Percentiles rank a stretch among this genome's conserved stretches.
Conservation (phyloP, 768 basidiomycete genomes). For the Dioszegia crocea region DNA sequence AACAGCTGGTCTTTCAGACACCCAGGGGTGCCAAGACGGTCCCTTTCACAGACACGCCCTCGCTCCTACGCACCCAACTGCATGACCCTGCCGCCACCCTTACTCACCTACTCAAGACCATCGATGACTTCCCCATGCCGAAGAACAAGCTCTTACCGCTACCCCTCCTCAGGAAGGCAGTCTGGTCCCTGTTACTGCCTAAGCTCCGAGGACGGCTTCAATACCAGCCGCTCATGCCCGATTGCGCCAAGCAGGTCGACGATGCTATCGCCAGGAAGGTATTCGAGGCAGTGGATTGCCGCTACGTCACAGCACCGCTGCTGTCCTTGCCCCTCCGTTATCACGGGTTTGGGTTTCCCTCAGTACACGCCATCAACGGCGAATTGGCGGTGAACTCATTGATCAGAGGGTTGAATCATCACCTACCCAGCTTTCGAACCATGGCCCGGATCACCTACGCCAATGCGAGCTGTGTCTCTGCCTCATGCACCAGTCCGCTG, state of each 20-base stretch:
- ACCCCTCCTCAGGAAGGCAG: conserved; percentile 1
- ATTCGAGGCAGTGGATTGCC: not conserved
- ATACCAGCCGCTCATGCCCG: conserved; percentile 9
- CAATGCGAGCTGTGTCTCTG: conserved; percentile 12
- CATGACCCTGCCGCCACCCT: not conserved
- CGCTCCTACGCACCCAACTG: not conserved
- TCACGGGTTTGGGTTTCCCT: conserved; percentile 18
- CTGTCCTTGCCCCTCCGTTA: conserved; percentile 5
- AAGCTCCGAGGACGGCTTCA: conserved; percentile 4
- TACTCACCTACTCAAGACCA: not conserved
- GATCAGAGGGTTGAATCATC: conserved; percentile 18
- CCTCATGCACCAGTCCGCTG: not conserved
- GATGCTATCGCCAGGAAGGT: conserved; percentile 15
- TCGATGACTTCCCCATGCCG: conserved; percentile 9
- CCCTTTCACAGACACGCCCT: not conserved
- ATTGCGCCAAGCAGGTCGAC: conserved; percentile 2
- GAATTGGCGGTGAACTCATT: conserved; percentile 6
- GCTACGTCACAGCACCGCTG: not conserved
- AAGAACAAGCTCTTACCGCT: not conserved
- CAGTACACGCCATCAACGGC: conserved; percentile 15
- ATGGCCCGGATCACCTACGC: conserved; percentile 16
- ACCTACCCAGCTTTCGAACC: not conserved
- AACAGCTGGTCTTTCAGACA: not conserved
- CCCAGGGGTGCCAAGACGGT: not conserved
- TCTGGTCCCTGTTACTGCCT: conserved; percentile 8